phyloP scores from a whole-genome alignment of 2,329 filamentous ascomycete genomes.

The Trichoderma afroharzianum region DNA sequence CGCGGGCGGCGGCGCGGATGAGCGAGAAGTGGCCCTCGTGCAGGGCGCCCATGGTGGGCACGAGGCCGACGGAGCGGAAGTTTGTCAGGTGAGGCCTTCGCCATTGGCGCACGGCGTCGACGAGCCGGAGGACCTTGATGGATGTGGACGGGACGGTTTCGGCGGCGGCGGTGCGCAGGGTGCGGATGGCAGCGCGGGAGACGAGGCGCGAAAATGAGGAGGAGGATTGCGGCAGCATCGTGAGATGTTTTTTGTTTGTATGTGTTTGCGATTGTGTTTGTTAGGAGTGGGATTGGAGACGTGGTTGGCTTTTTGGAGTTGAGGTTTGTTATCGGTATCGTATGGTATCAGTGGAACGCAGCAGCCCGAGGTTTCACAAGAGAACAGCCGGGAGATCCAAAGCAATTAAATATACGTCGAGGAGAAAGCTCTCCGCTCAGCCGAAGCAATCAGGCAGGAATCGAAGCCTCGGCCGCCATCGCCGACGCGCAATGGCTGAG shows the following conservation, averaged over 20 bases:
- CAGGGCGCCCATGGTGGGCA: conserved; percentile 98
- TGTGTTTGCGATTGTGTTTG: background rate
- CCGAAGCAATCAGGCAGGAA: conserved; percentile 18
- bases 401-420: background rate
- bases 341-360: background rate
- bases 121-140: conserved; percentile 72
- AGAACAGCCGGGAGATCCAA: background rate
- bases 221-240: conserved; percentile 9
- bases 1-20: conserved; percentile 75
- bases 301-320: background rate
- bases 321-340: background rate
- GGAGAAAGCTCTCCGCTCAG: background rate
- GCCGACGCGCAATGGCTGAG: conserved; percentile 30
- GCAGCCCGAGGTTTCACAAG: background rate
- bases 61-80: conserved; percentile 74
- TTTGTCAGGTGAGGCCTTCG: conserved; percentile 62
- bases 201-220: conserved; percentile 10
- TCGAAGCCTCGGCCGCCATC: conserved; percentile 28
- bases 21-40: conserved; percentile 86
- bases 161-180: conserved; percentile 22
- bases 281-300: background rate
- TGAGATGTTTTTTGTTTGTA: background rate
- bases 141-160: conserved; percentile 53
- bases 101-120: conserved; percentile 66
- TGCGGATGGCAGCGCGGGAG: conserved; percentile 5